A percentile compares a stretch with the other conserved stretches of the same genome.
Conservation (phyloP, 225 moss, liverwort and hornwort genomes). For the Polytrichum formosum region DNA sequence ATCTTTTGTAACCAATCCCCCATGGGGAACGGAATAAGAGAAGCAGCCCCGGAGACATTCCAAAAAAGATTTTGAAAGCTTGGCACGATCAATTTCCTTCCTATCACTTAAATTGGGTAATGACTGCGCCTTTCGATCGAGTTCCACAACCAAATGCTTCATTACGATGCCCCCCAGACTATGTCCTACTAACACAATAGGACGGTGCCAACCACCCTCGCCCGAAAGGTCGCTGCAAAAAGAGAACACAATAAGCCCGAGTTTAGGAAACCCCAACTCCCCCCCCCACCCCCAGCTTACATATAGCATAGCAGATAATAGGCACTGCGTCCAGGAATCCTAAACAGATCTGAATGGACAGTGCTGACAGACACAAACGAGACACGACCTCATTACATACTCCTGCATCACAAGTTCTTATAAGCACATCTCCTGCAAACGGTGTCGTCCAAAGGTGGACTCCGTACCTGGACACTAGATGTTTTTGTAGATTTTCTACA, state of each 20-base stretch:
- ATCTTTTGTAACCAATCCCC: slow-evolving; percentile 23
- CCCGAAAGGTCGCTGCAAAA: slow-evolving; percentile 28
- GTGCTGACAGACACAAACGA: not conserved
- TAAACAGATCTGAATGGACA: not conserved
- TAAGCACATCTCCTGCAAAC: not conserved
- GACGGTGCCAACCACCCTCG: slow-evolving; percentile 26
- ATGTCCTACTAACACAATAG: slow-evolving; percentile 42
- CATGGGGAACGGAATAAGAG: slow-evolving; percentile 30
- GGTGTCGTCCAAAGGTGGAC: not conserved
- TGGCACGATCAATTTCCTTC: slow-evolving; percentile 9
- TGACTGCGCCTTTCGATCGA: slow-evolving; percentile 14
- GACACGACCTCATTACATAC: not conserved
- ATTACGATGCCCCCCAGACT: slow-evolving; percentile 42
- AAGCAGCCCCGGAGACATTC: slow-evolving; percentile 31
- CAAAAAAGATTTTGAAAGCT: slow-evolving; percentile 13
- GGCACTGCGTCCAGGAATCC: not conserved
- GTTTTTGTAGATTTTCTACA: slow-evolving; percentile 25
- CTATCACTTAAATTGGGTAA: slow-evolving; percentile 8
- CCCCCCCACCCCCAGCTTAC: too few relatives aligned
- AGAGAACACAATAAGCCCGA: not conserved
- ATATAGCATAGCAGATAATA: not conserved
- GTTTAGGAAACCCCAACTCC: too few relatives aligned
- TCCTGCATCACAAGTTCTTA: not conserved
- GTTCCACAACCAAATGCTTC: slow-evolving; percentile 33
- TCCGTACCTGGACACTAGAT: slow-evolving; percentile 36